phyloP scores from a whole-genome alignment of 805 yeast genomes.

The Schwanniomyces pseudopolymorphus region DNA sequence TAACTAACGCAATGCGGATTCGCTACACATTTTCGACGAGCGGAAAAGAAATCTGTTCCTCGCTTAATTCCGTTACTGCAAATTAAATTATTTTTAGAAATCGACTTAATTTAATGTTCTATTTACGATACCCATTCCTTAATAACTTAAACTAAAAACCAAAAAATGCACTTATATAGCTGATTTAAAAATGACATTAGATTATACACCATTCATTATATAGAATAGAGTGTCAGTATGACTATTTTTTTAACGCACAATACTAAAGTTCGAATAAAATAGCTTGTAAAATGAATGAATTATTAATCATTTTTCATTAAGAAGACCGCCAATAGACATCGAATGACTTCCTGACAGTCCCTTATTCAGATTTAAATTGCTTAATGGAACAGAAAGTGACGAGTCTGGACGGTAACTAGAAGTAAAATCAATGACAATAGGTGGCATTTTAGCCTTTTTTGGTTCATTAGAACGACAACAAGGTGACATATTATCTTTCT shows the following conservation, averaged over 20 bases:
- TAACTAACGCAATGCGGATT: no score
- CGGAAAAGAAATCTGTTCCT: no score
- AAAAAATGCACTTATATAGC: not conserved
- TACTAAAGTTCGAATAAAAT: no score
- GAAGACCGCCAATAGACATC: constrained; percentile 41
- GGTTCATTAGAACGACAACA: not conserved
- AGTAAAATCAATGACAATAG: constrained; percentile 30
- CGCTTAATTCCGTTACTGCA: no score
- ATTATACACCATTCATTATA: no score
- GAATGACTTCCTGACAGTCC: not conserved
- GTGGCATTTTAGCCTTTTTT: constrained; percentile 10
- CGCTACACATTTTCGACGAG: no score
- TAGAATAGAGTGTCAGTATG: no score
- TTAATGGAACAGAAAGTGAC: not conserved
- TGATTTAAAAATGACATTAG: no score
- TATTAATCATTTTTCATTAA: constrained; percentile 21
- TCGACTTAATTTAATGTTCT: not conserved
- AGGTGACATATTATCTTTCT: not conserved
- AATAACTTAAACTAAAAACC: not conserved
- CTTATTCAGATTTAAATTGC: not conserved
- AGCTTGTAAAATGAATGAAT: no score
- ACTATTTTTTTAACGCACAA: no score
- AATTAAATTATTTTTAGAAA: no score
- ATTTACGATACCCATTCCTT: not conserved
- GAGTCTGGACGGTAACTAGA: constrained; percentile 10